Base-by-base conservation (phyloP, 73 alveolate species). In the Paramecium octaurelia region DNA sequence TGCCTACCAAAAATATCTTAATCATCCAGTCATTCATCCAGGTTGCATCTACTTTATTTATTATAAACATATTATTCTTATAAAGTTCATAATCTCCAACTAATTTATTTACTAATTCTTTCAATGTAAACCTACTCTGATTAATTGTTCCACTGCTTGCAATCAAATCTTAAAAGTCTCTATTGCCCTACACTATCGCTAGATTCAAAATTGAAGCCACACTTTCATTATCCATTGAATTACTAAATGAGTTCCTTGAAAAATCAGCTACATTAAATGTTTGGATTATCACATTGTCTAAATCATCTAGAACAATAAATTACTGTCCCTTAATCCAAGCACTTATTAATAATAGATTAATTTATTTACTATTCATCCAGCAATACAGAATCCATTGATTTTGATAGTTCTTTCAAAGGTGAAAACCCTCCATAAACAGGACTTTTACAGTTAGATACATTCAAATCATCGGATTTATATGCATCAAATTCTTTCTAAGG, bases 311-410 rank as follows among this genome's bases (percentile, higher is more conserved):
- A 20, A 80, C 91, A 38, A 80, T 46, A 80, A 80, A 80, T 24
- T 80, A 6, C 18, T 80, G 11, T 20, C 91, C 91, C 34, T 80
- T 80, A 21, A 80, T 80, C 91, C 91, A 80, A 23, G 91, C 91
- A 10, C 91, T 80, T 40, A 23, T 64, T 27, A 21, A 0, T 1
- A 11, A 27, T 64, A 31, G 1, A 6, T 54, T 48, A 48, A n/a
- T 54, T 18, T 64, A 64, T 64, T 36, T 75, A 75, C 88, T 75
- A 75, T 42, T 75, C 88, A 75, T 75, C 88, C 36, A 75, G 5
- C 21, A 75, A 64, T 27, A 31, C 42, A 64, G 84, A 38, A 35
- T 75, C 88, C 88, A 75, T 75, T 4, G 88, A 75, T 38, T 38
- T 38, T 0, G 88, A 75, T 11, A 38, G 14, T 21, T 75, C 60